Evolutionary conservation across 495 filamentous ascomycete genomes (phyloP).

Genomic region (Glonium stellatum): DNA sequence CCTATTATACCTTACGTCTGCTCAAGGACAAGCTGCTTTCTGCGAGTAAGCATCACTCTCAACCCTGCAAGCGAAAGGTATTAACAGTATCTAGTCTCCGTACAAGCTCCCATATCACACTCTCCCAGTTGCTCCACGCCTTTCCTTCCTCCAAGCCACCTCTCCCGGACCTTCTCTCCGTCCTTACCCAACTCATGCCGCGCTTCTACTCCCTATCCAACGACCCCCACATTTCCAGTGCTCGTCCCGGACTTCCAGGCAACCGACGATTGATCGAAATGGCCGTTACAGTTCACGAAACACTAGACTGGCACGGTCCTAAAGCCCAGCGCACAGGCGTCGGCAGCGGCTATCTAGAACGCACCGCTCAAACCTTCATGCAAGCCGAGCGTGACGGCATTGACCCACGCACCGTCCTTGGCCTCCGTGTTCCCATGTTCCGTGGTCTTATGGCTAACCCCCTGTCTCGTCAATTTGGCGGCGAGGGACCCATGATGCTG

Average conservation of each 20-base stretch:
- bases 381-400: conserved; percentile 51
- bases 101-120: conserved; percentile 74
- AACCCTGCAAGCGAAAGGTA: too few relatives aligned
- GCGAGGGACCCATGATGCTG: conserved; percentile 92
- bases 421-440: conserved; percentile 88
- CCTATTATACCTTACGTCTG: conserved; percentile 73
- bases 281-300: conserved; percentile 89
- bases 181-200: conserved; percentile 83
- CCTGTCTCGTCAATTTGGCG: conserved; percentile 76
- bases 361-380: conserved; percentile 63
- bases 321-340: conserved; percentile 35
- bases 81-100: conserved; percentile 46
- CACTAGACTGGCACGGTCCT: conserved; percentile 61
- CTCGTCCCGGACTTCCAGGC: conserved; percentile 54
- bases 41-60: conserved; percentile 50
- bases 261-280: conserved; percentile 84
- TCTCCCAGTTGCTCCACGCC: conserved; percentile 78
- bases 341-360: conserved; percentile 70
- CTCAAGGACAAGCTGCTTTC: conserved; percentile 88
- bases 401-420: conserved; percentile 34
- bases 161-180: conserved; percentile 69
- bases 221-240: conserved; percentile 79
- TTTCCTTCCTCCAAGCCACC: conserved; percentile 89
- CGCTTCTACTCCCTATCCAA: conserved; percentile 97
- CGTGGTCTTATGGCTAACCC: conserved; percentile 98